A percentile compares a stretch with the other conserved stretches of the same genome.
Conservation (phyloP, 2,329 filamentous ascomycete species). For the Penicillium hordei region DNA sequence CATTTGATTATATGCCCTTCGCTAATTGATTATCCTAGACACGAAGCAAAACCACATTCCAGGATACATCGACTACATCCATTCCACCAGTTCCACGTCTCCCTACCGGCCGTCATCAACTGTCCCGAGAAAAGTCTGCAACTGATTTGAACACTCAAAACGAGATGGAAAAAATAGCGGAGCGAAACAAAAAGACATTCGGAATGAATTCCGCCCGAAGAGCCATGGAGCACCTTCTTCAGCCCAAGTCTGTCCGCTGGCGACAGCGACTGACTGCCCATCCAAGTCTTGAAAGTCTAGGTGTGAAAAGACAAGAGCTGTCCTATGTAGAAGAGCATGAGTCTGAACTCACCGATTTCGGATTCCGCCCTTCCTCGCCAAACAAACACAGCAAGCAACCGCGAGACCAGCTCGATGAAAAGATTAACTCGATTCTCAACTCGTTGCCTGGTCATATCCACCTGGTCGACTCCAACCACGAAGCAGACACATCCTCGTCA, state of each 20-base stretch:
- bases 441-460: constrained; percentile 78
- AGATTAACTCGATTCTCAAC: constrained; percentile 75
- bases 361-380: constrained; percentile 42
- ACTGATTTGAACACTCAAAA: constrained; percentile 16
- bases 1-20: neutral
- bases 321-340: constrained; percentile 23
- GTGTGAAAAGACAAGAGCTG: constrained; percentile 29
- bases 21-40: neutral
- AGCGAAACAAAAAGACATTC: constrained; percentile 18
- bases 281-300: constrained; percentile 35
- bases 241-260: constrained; percentile 26
- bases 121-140: constrained; percentile 21
- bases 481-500: constrained; percentile 33
- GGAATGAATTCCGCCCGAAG: constrained; percentile 20
- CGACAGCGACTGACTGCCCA: constrained; percentile 33
- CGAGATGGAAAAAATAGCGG: constrained; percentile 20
- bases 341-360: constrained; percentile 17
- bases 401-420: constrained; percentile 72
- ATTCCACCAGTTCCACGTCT: constrained; percentile 7
- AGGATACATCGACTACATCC: constrained; percentile 3
- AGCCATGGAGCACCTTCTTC: constrained; percentile 21
- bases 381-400: constrained; percentile 43
- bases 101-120: constrained; percentile 12
- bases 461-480: constrained; percentile 56
- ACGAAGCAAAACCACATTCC: neutral